Conservation (phyloP, 2,329 filamentous ascomycete genomes). For the Fusarium siculi region DNA sequence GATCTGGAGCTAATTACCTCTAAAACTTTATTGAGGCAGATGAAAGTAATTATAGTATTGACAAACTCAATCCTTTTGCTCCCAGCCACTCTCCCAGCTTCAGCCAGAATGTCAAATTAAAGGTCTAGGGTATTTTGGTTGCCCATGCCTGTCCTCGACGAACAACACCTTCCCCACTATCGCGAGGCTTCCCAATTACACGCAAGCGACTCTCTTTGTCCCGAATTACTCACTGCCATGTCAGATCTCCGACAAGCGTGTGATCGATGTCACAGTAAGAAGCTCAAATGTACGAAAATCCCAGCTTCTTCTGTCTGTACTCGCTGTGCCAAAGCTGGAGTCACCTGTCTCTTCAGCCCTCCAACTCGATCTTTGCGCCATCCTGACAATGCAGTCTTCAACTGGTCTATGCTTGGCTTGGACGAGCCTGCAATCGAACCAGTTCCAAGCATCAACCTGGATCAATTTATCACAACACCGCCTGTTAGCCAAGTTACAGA, state of each 20-base stretch:
- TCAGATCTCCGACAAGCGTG: conserved; percentile 50
- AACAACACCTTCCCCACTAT: neutral
- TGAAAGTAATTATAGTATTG: neutral
- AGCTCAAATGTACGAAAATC: conserved; percentile 57
- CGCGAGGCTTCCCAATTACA: neutral
- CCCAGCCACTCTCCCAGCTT: neutral
- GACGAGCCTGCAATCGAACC: conserved; percentile 9
- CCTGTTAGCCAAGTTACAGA: conserved; percentile 16
- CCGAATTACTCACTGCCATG: conserved; percentile 4
- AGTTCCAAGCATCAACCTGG: neutral
- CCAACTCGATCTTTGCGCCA: conserved; percentile 40
- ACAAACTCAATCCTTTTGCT: rapidly evolving
- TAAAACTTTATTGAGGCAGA: neutral
- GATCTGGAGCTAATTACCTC: too few species aligned
- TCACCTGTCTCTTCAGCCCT: conserved; percentile 57
- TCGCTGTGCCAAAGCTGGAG: conserved; percentile 55
- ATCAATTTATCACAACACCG: conserved; percentile 1
- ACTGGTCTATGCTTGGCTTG: conserved; percentile 35
- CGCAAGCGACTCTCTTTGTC: neutral
- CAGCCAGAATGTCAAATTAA: neutral
- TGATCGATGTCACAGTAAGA: conserved; percentile 60
- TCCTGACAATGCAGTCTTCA: conserved; percentile 22
- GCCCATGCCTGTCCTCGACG: neutral
- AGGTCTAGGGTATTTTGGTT: conserved; percentile 11
- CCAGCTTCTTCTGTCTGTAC: conserved; percentile 50